Percentiles rank a stretch among this genome's conserved stretches.
phyloP scores from a whole-genome alignment of 1,284 basidiomycete species.

The Austroboletus niveus region DNA sequence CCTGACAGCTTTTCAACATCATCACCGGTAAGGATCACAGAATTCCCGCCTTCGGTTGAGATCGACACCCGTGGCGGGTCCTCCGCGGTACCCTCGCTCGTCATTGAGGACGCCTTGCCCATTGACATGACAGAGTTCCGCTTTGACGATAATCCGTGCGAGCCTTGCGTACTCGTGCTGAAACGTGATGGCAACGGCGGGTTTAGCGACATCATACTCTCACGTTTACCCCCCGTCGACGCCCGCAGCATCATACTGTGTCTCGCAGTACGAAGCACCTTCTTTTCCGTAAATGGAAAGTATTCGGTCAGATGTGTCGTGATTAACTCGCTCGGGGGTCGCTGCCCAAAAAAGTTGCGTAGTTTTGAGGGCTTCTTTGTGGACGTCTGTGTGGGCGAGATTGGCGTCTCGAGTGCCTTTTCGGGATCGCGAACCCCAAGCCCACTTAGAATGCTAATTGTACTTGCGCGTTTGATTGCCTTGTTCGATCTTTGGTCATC shows the following conservation, averaged over 20 bases:
- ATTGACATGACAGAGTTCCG: slow-evolving; percentile 51
- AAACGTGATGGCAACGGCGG: slow-evolving; percentile 53
- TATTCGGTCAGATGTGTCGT: slow-evolving; percentile 95
- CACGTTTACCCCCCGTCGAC: slow-evolving; percentile 40
- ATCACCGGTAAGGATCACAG: slow-evolving; percentile 53
- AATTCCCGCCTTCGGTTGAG: slow-evolving; percentile 65
- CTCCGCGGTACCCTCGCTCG: slow-evolving; percentile 26
- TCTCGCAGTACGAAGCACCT: slow-evolving; percentile 80
- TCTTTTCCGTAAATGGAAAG: slow-evolving; percentile 93
- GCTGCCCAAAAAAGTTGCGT: slow-evolving; percentile 97
- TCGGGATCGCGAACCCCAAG: slow-evolving; percentile 79
- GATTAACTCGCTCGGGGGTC: slow-evolving; percentile 96
- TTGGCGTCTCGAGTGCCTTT: slow-evolving; percentile 51
- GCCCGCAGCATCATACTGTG: slow-evolving; percentile 74
- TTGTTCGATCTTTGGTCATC: slow-evolving; percentile 42
- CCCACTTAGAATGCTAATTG: slow-evolving; percentile 91
- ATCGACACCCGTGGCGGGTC: slow-evolving; percentile 66
- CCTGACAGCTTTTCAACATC: slow-evolving; percentile 38
- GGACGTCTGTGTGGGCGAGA: slow-evolving; percentile 37
- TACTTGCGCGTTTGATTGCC: slow-evolving; percentile 88
- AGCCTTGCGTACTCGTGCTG: slow-evolving; percentile 70
- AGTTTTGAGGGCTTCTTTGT: slow-evolving; percentile 65
- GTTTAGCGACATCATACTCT: slow-evolving; percentile 50
- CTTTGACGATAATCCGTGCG: slow-evolving; percentile 50
- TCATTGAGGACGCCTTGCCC: slow-evolving; percentile 35